These are phyloP conservation scores for Alternaria postmessia DNA, from an alignment of 2,329 filamentous ascomycete genomes.

Conservation along the genomic window DNA sequence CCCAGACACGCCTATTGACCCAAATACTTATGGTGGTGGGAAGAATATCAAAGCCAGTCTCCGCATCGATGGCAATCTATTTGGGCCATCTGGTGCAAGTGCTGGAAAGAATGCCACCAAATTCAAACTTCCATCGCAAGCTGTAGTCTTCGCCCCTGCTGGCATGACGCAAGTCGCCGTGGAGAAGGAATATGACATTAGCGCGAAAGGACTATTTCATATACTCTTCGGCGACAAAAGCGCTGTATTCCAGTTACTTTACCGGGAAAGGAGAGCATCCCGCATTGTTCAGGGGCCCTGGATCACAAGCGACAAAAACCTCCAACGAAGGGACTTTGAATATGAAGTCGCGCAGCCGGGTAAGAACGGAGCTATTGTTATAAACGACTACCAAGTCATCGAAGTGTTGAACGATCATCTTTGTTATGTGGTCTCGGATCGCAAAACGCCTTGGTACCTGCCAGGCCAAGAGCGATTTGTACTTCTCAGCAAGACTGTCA, in stretches of 20 bases:
- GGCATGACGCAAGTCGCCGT: conserved; percentile 79
- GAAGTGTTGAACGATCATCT: conserved; percentile 69
- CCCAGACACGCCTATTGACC: conserved; percentile 66
- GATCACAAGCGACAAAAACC: conserved; percentile 73
- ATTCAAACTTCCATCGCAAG: conserved; percentile 81
- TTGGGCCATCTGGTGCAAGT: conserved; percentile 53
- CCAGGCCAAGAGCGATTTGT: conserved; percentile 82
- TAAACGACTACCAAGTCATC: conserved; percentile 85
- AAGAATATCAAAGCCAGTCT: conserved; percentile 66
- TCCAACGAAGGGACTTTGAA: conserved; percentile 78
- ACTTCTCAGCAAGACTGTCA: conserved; percentile 87
- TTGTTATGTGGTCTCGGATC: conserved; percentile 72
- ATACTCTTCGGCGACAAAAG: conserved; percentile 97
- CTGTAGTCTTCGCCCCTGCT: conserved; percentile 83
- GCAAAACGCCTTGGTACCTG: conserved; percentile 79
- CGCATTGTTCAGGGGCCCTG: conserved; percentile 85
- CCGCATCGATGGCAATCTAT: conserved; percentile 69
- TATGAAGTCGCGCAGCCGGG: conserved; percentile 72
- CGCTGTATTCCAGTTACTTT: conserved; percentile 89
- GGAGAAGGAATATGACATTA: conserved; percentile 87
- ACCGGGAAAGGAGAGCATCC: conserved; percentile 68
- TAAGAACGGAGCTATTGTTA: conserved; percentile 55
- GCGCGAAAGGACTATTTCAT: conserved; percentile 93
- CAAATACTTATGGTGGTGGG: conserved; percentile 49
- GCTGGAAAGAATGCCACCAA: conserved; percentile 66